Evolutionary conservation across 2,329 filamentous ascomycete species (phyloP), one percentile per base, ranked within the genome.

Genomic region (Botrytis paeoniae): DNA sequence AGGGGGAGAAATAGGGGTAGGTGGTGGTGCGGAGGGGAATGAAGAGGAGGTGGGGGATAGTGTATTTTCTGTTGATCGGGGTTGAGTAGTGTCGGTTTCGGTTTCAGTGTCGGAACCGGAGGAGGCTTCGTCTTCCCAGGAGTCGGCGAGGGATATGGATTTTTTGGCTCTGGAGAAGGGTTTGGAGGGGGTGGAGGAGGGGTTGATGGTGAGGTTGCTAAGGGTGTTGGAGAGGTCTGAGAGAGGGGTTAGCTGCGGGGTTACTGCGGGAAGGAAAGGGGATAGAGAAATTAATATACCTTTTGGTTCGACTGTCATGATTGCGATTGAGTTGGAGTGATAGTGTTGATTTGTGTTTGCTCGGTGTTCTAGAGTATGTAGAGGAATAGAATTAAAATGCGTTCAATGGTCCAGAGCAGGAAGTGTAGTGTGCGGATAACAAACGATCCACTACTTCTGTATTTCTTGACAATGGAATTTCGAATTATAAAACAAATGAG

Each of bases 51-150:
- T 77, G 71, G 78, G 57, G 22, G 32, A 39, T 20, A 51, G 57
- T 22, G 66, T 39, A 18, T 32, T 61, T 29, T 75, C 63, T 78
- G 80, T 62, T 75, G 61, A 48, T 77, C 70, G 70, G 80, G 73
- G 25, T 78, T 74, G 9, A 20, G 61, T 8, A n/a, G 48, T 18
- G 7, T 61, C 51, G 63, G 14, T 43, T 48, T 41, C 43, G 41
- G 62, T 72, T 62, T 72, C 54, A 59, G 73, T 57, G 22, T 80
- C 78, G 61, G 81, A 79, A 35, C 81, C 79, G 43, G 81, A 81
- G 59, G 85, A 82, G 45, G 87, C 85, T 72, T 92, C 92, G 78
- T 96, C 91, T 82, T 94, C 92, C 92, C 92, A 95, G 61, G 91
- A 93, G 76, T 94, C 92, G 70, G 86, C 88, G n/a, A 74, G 76